Conservation (phyloP, 176 grass and related monocot species). For the Carex littledalei region DNA sequence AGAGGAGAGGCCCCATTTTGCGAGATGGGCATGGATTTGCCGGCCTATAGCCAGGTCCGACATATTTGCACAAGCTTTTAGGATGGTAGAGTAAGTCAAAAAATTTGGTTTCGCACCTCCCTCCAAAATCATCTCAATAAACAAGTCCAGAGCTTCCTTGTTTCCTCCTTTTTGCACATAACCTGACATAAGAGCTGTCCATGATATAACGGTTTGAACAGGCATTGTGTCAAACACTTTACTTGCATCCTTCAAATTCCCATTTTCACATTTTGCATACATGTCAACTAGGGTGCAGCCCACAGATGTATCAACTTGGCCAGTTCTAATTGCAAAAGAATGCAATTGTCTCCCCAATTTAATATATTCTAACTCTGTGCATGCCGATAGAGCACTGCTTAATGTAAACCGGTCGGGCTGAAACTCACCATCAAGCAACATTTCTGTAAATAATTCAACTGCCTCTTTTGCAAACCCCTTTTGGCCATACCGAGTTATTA, state of each 20-base stretch:
- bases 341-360: constrained; percentile 67
- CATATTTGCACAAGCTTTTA: constrained; percentile 68
- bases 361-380: constrained; percentile 44
- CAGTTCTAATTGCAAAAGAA: constrained; percentile 47
- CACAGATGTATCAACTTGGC: constrained; percentile 48
- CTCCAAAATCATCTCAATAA: constrained; percentile 47
- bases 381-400: constrained; percentile 65
- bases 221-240: constrained; percentile 48
- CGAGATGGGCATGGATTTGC: constrained; percentile 55
- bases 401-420: constrained; percentile 53
- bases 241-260: constrained; percentile 40
- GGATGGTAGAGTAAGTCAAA: constrained; percentile 63
- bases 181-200: constrained; percentile 77
- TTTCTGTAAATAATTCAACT: constrained; percentile 47
- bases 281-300: constrained; percentile 73
- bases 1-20: constrained; percentile 39
- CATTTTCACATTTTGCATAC: constrained; percentile 50
- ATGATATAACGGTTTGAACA: constrained; percentile 54
- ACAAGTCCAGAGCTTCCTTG: constrained; percentile 35
- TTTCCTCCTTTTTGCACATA: constrained; percentile 52
- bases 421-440: constrained; percentile 44
- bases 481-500: constrained; percentile 66
- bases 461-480: constrained; percentile 29
- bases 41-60: constrained; percentile 41
- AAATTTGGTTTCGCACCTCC: constrained; percentile 57